Conservation (phyloP, 148 eudicot species). For the Gaultheria prostrata region DNA sequence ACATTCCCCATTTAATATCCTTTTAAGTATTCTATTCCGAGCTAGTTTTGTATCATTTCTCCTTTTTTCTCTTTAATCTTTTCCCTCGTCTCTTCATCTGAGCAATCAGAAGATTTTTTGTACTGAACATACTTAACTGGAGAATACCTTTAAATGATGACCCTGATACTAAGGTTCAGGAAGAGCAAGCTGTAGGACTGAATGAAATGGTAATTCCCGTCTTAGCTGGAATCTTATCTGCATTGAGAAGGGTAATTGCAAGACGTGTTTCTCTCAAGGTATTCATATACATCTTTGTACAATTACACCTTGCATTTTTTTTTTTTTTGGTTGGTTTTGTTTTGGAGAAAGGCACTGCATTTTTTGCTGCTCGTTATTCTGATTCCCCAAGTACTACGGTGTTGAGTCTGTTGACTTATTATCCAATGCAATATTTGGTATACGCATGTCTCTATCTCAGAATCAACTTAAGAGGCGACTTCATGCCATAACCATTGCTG, state of each 20-base stretch:
- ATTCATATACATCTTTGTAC: slow-evolving; percentile 14
- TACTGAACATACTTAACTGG: slow-evolving; percentile 55
- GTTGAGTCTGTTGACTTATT: not conserved
- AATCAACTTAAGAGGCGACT: slow-evolving; percentile 90
- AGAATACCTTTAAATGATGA: slow-evolving; percentile 57
- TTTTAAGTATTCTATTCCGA: slow-evolving; percentile 19
- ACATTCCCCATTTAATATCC: slow-evolving; percentile 89
- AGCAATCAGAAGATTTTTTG: slow-evolving; percentile 6
- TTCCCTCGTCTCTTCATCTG: slow-evolving; percentile 11
- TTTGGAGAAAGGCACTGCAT: not conserved
- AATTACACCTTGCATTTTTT: not conserved
- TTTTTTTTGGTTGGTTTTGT: no score
- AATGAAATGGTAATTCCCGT: slow-evolving; percentile 71
- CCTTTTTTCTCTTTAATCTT: not conserved
- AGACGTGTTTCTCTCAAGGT: slow-evolving; percentile 96
- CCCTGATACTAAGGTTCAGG: slow-evolving; percentile 43
- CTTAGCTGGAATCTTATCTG: slow-evolving; percentile 91
- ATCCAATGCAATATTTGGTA: not conserved
- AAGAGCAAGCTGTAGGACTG: slow-evolving; percentile 55
- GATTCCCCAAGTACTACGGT: slow-evolving; percentile 1
- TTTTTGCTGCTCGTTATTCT: not conserved
- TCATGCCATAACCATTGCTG: slow-evolving; percentile 85
- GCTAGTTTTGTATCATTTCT: slow-evolving; percentile 8
- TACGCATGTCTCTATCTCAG: slow-evolving; percentile 38
- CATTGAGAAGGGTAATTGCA: slow-evolving; percentile 86